Evolutionary conservation across 495 filamentous ascomycete species (phyloP), one percentile per base, ranked within the genome.

Genomic region (Hypoxylon trugodes): DNA sequence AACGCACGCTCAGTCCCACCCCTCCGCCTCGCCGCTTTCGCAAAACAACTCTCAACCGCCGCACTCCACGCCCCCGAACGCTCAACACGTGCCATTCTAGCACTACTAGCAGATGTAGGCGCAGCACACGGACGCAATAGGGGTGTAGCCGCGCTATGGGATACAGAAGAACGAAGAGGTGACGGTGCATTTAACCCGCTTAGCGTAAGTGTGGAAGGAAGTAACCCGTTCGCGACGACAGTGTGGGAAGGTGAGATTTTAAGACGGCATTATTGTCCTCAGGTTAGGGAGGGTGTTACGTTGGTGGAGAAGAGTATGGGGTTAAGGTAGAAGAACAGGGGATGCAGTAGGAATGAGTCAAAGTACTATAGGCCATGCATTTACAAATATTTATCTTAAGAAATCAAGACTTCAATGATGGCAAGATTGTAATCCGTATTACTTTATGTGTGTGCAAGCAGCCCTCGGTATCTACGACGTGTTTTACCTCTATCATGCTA

Each of bases 221-320:
- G 64, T 36, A 69, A 68, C 40, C 92, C 93, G 8, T 96, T 93
- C 74, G 90, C 94, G 4, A 84, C 88, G 3, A 96, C 92, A 2
- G 81, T 96, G 5, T 98, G 94, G 94, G 95, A 98, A 69, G 92
- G 91, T 2, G 93, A 97, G 78, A 65, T 98, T 38, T 71, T 98
- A 66, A 81, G 86, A 68, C 78, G 86, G 56, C 95, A 98, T 81
- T 98, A 89, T 69, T 91, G 87, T 61, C 93, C 92, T n/a, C 86
- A 85, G 61, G 89, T 98, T 1, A 79, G 90, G 49, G 90, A 94
- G 59, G 87, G 86, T n/a, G 81, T 90, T 10, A 80, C 84, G 65
- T 77, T 80, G 38, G 81, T 97, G 68, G 90, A 93, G 74, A 90
- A 87, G 81, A 73, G 61, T 45, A 33, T 82, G 53, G 38, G 54